These are phyloP conservation scores for Acacia confusa DNA, from an alignment of 306 rosid genomes.

Conservation along the genomic window DNA sequence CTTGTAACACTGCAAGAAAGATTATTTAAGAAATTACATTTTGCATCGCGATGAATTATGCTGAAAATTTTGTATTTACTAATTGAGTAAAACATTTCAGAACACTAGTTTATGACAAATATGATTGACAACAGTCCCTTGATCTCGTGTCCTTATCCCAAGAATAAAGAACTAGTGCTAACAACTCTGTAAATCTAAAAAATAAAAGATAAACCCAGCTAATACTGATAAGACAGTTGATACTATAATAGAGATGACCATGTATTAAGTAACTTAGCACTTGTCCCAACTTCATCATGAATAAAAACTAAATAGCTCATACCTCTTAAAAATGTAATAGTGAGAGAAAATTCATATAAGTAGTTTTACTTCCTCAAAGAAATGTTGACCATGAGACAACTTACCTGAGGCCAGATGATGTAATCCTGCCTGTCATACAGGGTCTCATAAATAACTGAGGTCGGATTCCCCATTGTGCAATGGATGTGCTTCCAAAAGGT, in stretches of 20 bases:
- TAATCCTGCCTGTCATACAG: slow-evolving; percentile 40
- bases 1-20: slow-evolving; percentile 59
- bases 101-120: not conserved
- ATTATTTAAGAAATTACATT: slow-evolving; percentile 22
- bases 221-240: not conserved
- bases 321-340: slow-evolving; percentile 1
- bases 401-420: slow-evolving; percentile 56
- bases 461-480: slow-evolving; percentile 87
- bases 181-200: not conserved
- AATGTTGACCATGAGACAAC: slow-evolving; percentile 18
- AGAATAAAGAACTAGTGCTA: slow-evolving; percentile 4
- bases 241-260: not conserved
- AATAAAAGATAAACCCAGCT: not conserved
- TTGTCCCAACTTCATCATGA: slow-evolving; percentile 12
- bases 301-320: slow-evolving; percentile 11
- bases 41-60: not conserved
- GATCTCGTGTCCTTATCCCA: not conserved
- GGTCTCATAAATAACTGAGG: slow-evolving; percentile 63
- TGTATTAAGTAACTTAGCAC: not conserved
- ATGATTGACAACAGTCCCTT: not conserved
- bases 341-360: not conserved
- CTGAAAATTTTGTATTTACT: not conserved
- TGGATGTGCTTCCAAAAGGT: slow-evolving; percentile 65
- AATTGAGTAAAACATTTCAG: not conserved
- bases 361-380: slow-evolving; percentile 10